Base-by-base conservation (phyloP, 805 yeast species). In the Suhomyces pyralidae region DNA sequence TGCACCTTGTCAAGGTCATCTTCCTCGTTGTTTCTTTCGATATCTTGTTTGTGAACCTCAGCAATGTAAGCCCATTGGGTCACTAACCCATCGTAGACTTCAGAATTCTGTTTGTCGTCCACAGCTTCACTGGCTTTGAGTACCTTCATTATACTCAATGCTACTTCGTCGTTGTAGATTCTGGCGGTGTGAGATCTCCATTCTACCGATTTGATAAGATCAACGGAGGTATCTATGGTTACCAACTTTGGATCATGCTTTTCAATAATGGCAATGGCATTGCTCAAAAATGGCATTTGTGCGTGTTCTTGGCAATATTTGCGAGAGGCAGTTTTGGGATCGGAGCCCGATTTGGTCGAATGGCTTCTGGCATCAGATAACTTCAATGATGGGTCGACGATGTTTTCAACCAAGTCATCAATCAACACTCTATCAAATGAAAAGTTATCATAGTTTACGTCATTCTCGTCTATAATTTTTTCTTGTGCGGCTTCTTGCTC, bases 1-100 rank as follows among this genome's bases (percentile, higher is more conserved):
- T 90, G 90, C 46, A 81, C 81, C 50, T 78, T 81, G 48, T 81
- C 83, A 45, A 77, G 81, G 51, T 80, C 86, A 46, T 77, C 80
- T 14, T 72, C 79, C 50, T 77, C 80, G 19, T 65, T 64, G 47
- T 66, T 70, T 55, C 82, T 79, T 7, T 77, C 79, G 58, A 86
- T 75, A 59, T 81, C 84, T 14, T 71, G 71, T 50, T 73, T 73
- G 60, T 89, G 93, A 30, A 79, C 67, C 36, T 81, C 85, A 52
- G 84, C 75, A 0, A 88, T 82, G 47, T 85, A 87, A 50, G 84
- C 84, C 92, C 96, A 90, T 32, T 80, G 81, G 7, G 79, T 64
- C 19, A 86, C 73, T 32, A 83, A 77, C 0, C 61, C 59, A 61
- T 89, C 94, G 63, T 77, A 88, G 3, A 38, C 24, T 38, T 38